phyloP scores from a whole-genome alignment of 2,329 filamentous ascomycete genomes.

The Fusarium sp. region DNA sequence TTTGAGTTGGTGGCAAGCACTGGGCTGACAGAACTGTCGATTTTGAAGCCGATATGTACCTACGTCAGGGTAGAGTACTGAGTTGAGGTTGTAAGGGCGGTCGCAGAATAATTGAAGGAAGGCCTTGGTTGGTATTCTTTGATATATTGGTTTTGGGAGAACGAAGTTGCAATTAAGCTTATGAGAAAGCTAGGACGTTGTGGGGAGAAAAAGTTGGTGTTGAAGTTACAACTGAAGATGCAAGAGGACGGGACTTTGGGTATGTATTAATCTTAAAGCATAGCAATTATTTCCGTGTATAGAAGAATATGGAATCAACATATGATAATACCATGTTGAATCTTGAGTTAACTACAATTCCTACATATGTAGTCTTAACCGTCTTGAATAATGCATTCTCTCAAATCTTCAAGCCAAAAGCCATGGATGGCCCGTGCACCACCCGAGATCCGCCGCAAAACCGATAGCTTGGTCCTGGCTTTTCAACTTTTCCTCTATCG shows the following conservation, averaged over 20 bases:
- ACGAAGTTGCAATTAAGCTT: background rate
- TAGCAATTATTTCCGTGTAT: too few relatives aligned
- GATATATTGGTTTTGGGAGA: background rate
- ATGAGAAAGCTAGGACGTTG: background rate
- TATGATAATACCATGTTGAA: too few relatives aligned
- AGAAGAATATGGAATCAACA: background rate
- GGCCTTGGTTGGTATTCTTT: background rate
- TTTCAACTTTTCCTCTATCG: conserved; percentile 32
- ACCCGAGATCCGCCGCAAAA: conserved; percentile 17
- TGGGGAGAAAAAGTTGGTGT: conserved; percentile 7
- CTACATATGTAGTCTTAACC: too few relatives aligned
- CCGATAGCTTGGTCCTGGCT: conserved; percentile 16
- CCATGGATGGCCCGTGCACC: conserved; percentile 23
- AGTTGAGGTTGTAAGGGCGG: background rate
- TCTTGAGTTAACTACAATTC: too few relatives aligned
- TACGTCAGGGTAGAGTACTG: background rate
- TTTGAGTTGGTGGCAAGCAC: background rate
- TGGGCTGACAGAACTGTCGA: background rate
- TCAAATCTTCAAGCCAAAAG: background rate
- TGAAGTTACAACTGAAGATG: background rate
- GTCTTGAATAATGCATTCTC: background rate
- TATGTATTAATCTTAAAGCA: background rate
- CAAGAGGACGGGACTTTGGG: background rate
- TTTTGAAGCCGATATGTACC: background rate
- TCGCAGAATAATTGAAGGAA: background rate